These are phyloP conservation scores for Hydnum rufescens DNA, from an alignment of 768 basidiomycete genomes.

Conservation along the genomic window DNA sequence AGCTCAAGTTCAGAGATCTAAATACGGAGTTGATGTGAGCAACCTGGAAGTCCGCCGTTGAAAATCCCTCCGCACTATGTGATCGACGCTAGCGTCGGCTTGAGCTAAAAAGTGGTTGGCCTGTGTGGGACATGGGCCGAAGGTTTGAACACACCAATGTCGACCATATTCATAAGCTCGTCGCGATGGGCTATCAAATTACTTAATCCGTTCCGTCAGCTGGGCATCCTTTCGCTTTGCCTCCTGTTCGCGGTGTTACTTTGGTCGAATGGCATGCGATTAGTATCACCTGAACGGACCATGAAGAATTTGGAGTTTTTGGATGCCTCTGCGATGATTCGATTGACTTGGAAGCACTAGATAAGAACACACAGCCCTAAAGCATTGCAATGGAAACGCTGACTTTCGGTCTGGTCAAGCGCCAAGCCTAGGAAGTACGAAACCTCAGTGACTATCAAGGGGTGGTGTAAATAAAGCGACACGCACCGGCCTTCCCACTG, in stretches of 20 bases:
- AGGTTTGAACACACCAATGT: conserved; percentile 26
- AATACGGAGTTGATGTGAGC: neutral
- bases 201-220: conserved; percentile 53
- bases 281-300: neutral
- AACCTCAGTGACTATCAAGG: no score
- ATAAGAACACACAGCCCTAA: neutral
- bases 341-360: conserved; percentile 65
- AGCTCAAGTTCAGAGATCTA: conserved; percentile 46
- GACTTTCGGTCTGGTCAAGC: neutral
- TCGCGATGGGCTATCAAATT: conserved; percentile 47
- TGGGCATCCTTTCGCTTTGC: conserved; percentile 47
- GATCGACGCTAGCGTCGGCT: conserved; percentile 48
- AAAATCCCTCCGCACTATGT: conserved; percentile 26
- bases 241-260: conserved; percentile 74
- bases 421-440: no score
- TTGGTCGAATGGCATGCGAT: neutral
- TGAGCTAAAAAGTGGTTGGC: conserved; percentile 22
- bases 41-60: neutral
- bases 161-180: conserved; percentile 32
- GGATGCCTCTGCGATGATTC: conserved; percentile 73
- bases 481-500: conserved; percentile 1
- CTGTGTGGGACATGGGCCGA: neutral
- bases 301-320: conserved; percentile 75
- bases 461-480: no score
- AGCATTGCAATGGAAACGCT: neutral